Base-by-base conservation (phyloP, 169 alveolate genomes). In the Eimeria falciformis region DNA sequence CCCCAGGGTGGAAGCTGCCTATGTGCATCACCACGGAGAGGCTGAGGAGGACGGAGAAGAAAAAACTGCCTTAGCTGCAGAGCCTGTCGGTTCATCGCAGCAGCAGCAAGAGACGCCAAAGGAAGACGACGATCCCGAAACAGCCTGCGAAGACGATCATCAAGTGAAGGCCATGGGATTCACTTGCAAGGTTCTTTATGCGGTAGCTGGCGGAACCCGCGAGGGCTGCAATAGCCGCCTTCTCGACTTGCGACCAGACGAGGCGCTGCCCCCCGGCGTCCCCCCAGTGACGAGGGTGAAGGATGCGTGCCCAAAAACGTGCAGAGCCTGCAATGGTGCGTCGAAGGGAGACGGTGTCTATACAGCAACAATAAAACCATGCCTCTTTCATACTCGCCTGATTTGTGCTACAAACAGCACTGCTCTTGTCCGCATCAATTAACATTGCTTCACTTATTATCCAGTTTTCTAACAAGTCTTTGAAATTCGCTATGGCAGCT, bases 301-400 rank as follows among this genome's bases (percentile, higher is more conserved):
- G 47, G 83, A 93, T n/a, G 95, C 95, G 23, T 94, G 96, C 53
- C 95, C 95, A 5, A 73, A 56, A 82, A 90, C 95, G 21, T 94
- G 96, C 66, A 85, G 93, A 66, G 95, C 86, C 46, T 94, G 96
- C 68, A 85, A 75, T 33, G 93, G 95, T 69, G 40, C 9, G 85
- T 17, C 33, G 25, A 50, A 3, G 33, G 83, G 25, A 43, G 18
- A 33, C 40, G 40, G 40, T 33, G 40, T 33, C 40, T 33, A 2
- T 33, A 2, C 40, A 33, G 40, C 40, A 33, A 33, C 40, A 33
- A 33, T 2, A 33, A 33, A 1, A 2, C 2, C 40, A 2, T 33
- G 40, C 2, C 40, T 33, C 40, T 2, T 33, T 33, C 2, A 33
- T 33, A 33, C 40, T 33, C 40, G 40, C 2, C 40, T 33, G 40